Conservation (phyloP, 2,329 filamentous ascomycete species). For the Apiospora pterosperma region DNA sequence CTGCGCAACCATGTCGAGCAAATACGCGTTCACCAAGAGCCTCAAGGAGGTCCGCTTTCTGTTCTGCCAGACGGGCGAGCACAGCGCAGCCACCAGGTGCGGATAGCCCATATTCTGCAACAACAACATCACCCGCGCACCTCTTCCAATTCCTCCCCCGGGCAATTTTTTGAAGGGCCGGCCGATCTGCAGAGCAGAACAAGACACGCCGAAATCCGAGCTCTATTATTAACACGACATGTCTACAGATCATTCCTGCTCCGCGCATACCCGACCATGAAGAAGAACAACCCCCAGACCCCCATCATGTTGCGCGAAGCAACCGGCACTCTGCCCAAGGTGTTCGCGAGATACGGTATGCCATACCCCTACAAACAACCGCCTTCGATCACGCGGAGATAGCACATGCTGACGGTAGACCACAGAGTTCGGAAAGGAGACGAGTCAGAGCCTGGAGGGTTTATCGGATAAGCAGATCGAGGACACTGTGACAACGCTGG, state of each 20-base stretch:
- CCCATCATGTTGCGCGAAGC: conserved; percentile 96
- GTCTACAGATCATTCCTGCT: conserved; percentile 75
- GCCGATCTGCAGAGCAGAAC: background rate
- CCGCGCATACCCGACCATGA: conserved; percentile 95
- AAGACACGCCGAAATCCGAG: background rate
- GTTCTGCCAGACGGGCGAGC: conserved; percentile 91
- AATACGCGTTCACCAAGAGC: conserved; percentile 85
- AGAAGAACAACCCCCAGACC: conserved; percentile 93
- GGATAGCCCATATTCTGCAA: conserved; percentile 17
- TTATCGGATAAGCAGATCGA: conserved; percentile 60
- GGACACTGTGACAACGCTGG: conserved; percentile 52
- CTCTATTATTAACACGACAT: background rate
- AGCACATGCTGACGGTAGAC: conserved; percentile 14
- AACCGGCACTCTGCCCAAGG: conserved; percentile 73
- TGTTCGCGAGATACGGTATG: conserved; percentile 91
- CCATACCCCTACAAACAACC: conserved; percentile 8
- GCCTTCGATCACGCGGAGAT: background rate
- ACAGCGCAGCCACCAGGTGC: conserved; percentile 85
- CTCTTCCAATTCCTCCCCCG: background rate
- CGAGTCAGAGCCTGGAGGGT: conserved; percentile 54
- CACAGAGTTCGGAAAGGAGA: conserved; percentile 54
- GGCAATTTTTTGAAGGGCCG: background rate
- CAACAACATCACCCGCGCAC: background rate
- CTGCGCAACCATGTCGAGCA: conserved; percentile 67
- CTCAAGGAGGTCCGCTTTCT: conserved; percentile 96